Evolutionary conservation across 2,329 filamentous ascomycete genomes (phyloP).

Genomic region (Mycosphaerella sp.): DNA sequence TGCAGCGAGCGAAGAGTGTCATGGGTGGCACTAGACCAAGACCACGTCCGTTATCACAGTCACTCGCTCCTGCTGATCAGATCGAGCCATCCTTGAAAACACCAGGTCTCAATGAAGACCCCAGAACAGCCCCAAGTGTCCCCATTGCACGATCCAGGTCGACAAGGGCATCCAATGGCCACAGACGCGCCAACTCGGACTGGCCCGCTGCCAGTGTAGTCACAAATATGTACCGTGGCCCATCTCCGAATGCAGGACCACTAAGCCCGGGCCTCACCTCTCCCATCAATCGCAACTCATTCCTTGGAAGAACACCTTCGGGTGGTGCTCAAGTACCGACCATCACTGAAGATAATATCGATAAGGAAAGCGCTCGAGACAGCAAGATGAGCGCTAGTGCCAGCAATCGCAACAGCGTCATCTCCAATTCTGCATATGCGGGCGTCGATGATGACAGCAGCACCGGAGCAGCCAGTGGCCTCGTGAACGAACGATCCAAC

Average conservation of each 20-base stretch:
- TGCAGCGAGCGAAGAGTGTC: slow-evolving; percentile 57
- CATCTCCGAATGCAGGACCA: slow-evolving; percentile 35
- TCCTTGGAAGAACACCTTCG: slow-evolving; percentile 49
- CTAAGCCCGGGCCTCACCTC: slow-evolving; percentile 49
- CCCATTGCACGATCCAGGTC: slow-evolving; percentile 57
- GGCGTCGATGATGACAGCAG: slow-evolving; percentile 8
- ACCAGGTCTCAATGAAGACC: slow-evolving; percentile 48
- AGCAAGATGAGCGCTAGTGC: slow-evolving; percentile 26
- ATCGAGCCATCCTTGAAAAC: slow-evolving; percentile 19
- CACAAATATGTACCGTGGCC: slow-evolving; percentile 82
- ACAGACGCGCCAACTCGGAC: slow-evolving; percentile 43
- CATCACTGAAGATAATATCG: slow-evolving; percentile 21
- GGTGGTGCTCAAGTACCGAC: slow-evolving; percentile 44
- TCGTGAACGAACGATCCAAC: slow-evolving; percentile 36
- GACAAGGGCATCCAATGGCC: slow-evolving; percentile 33
- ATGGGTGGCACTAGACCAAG: slow-evolving; percentile 37
- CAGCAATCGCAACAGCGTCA: slow-evolving; percentile 24
- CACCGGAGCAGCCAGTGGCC: slow-evolving; percentile 3
- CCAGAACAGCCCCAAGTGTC: slow-evolving; percentile 68
- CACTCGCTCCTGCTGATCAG: slow-evolving; percentile 9
- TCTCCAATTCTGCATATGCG: slow-evolving; percentile 17
- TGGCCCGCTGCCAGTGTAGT: slow-evolving; percentile 59
- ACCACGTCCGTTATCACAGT: slow-evolving; percentile 33
- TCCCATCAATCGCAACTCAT: slow-evolving; percentile 53
- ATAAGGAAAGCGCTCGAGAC: slow-evolving; percentile 28